Evolutionary conservation across 345 rosid species (phyloP).

Genomic region (Citrus cavaleriei): DNA sequence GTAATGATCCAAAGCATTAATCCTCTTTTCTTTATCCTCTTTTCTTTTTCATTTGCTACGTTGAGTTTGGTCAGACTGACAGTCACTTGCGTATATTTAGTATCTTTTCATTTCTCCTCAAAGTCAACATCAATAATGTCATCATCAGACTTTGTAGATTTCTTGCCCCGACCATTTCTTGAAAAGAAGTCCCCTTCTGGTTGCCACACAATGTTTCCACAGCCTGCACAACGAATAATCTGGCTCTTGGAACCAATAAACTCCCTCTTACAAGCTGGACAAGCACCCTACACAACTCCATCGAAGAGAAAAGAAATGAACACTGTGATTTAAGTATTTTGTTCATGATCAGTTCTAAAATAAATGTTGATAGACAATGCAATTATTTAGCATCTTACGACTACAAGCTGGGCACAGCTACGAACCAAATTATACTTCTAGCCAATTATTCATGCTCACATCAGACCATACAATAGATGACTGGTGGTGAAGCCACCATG

Average conservation of each 20-base stretch:
- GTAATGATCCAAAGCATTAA: neutral
- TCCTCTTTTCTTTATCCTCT: neutral
- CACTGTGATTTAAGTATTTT: neutral
- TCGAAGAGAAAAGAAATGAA: neutral
- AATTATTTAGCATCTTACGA: neutral
- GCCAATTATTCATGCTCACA: neutral
- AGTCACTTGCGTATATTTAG: neutral
- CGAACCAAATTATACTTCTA: neutral
- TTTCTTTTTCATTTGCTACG: neutral
- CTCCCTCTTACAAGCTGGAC: conserved; percentile 90
- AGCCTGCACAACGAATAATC: conserved; percentile 61
- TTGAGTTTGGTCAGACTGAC: neutral
- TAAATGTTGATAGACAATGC: neutral
- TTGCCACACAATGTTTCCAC: conserved; percentile 95
- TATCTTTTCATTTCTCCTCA: conserved; percentile 65
- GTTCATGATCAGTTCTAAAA: neutral
- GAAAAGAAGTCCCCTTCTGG: conserved; percentile 73
- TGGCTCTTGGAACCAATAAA: conserved; percentile 85
- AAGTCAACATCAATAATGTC: conserved; percentile 85
- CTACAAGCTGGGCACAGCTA: neutral
- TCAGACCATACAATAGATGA: neutral
- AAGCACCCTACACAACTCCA: conserved; percentile 57
- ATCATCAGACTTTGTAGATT: conserved; percentile 42
- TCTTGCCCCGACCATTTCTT: conserved; percentile 35
- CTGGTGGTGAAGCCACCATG: neutral